These are phyloP conservation scores for Macrotyloma uniflorum DNA, from an alignment of 306 rosid species.

Conservation along the genomic window DNA sequence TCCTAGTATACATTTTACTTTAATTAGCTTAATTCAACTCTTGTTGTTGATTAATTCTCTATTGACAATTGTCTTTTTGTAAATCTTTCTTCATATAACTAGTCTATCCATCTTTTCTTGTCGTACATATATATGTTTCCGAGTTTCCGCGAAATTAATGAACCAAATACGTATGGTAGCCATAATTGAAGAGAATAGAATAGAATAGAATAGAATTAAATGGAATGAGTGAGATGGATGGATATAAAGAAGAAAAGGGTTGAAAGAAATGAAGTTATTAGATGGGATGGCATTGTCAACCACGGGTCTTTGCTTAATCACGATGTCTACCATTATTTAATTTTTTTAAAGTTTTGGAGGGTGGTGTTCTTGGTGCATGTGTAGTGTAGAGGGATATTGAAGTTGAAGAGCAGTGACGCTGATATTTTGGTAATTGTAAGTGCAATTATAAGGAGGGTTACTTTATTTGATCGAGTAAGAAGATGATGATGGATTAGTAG, in stretches of 20 bases:
- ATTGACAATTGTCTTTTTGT: not conserved
- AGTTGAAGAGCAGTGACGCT: not conserved
- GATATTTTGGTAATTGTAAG: slow-evolving; percentile 23
- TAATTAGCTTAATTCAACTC: slow-evolving; percentile 1
- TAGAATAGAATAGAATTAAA: not conserved
- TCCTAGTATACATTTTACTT: slow-evolving; percentile 35
- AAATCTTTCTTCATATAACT: not conserved
- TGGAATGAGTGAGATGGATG: slow-evolving; percentile 18
- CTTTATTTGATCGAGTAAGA: slow-evolving; percentile 42
- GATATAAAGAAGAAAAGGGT: slow-evolving; percentile 35
- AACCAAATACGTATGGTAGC: not conserved
- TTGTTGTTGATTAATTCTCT: not conserved
- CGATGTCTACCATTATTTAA: slow-evolving; percentile 55
- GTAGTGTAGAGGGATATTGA: slow-evolving; percentile 12
- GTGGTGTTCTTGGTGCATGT: slow-evolving; percentile 4
- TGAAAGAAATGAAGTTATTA: slow-evolving; percentile 38
- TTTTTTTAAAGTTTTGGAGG: no score
- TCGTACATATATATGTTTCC: no score
- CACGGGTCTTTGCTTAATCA: slow-evolving; percentile 62
- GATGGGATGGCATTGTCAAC: slow-evolving; percentile 72
- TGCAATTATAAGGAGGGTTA: slow-evolving; percentile 46
- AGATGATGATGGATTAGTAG: slow-evolving; percentile 42
- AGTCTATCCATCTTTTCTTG: not conserved
- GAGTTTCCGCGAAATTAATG: not conserved
- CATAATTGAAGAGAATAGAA: not conserved